These are phyloP conservation scores for Podila clonocystis DNA, from an alignment of 192 early-diverging fungal genomes.

Conservation along the genomic window DNA sequence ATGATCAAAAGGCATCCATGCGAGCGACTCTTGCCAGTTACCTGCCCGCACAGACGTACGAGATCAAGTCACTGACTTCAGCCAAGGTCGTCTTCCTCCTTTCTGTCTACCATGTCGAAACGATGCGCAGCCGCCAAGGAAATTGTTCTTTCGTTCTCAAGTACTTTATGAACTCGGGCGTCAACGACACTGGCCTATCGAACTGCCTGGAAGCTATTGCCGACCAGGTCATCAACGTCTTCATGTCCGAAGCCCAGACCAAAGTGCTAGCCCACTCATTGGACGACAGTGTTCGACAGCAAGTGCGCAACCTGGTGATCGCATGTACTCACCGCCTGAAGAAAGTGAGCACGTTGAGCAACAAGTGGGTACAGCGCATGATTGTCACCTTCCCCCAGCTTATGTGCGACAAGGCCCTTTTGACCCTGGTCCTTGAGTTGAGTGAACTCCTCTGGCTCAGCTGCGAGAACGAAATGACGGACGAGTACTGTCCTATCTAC, in stretches of 20 bases:
- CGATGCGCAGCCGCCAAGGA: constrained; percentile 73
- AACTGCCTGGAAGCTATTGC: constrained; percentile 81
- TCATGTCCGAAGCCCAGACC: constrained; percentile 58
- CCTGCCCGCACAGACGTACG: constrained; percentile 62
- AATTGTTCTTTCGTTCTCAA: constrained; percentile 74
- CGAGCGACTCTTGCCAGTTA: constrained; percentile 63
- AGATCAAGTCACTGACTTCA: constrained; percentile 71
- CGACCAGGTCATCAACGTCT: constrained; percentile 64
- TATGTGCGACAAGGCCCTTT: constrained; percentile 75
- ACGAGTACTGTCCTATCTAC: constrained; percentile 78
- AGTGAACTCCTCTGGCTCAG: constrained; percentile 85
- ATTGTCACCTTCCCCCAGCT: constrained; percentile 75
- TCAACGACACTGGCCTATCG: constrained; percentile 79
- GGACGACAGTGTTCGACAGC: constrained; percentile 55
- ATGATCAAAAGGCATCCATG: constrained; percentile 63
- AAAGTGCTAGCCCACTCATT: constrained; percentile 54
- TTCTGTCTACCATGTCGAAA: constrained; percentile 87
- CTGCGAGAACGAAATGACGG: constrained; percentile 79
- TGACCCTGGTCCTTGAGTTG: constrained; percentile 84
- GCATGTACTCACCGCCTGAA: constrained; percentile 74
- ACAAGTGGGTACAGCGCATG: constrained; percentile 69
- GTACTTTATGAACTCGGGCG: constrained; percentile 88
- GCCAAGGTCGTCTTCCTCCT: constrained; percentile 83
- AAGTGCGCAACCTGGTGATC: constrained; percentile 70
- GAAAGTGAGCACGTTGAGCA: constrained; percentile 71